A percentile compares a stretch with the other conserved stretches of the same genome.
Evolutionary conservation across 1,139 yeast species (phyloP).

Genomic region (Hemisphaericaspora xylofermentans): DNA sequence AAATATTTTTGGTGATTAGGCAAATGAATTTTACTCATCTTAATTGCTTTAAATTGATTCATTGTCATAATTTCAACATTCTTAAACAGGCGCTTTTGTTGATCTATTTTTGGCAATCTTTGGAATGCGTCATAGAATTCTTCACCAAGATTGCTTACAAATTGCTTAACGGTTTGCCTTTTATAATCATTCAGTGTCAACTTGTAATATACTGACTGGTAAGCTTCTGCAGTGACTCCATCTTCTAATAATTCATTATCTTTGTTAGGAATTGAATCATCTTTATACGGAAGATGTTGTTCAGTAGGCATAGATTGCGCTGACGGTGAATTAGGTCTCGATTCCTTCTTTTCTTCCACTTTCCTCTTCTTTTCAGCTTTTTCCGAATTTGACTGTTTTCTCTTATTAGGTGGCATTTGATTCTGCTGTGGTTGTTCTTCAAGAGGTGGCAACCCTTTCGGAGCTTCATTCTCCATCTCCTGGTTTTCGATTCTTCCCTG

Average conservation of each 20-base stretch:
- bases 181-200: slow-evolving; percentile 49
- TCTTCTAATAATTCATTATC: slow-evolving; percentile 41
- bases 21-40: slow-evolving; percentile 29
- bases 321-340: slow-evolving; percentile 3
- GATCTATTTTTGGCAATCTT: slow-evolving; percentile 15
- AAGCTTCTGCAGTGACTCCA: slow-evolving; percentile 46
- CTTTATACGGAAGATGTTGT: slow-evolving; percentile 10
- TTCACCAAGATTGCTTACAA: slow-evolving; percentile 24
- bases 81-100: slow-evolving; percentile 10
- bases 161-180: slow-evolving; percentile 32
- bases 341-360: slow-evolving; percentile 14
- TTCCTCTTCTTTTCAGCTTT: slow-evolving; percentile 26
- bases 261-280: slow-evolving; percentile 31
- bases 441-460: not conserved
- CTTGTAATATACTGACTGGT: slow-evolving; percentile 52
- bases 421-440: slow-evolving; percentile 4
- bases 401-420: slow-evolving; percentile 14
- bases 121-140: slow-evolving; percentile 16
- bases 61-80: slow-evolving; percentile 25
- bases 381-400: slow-evolving; percentile 32
- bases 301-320: slow-evolving; percentile 1
- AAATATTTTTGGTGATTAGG: slow-evolving; percentile 37
- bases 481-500: not conserved
- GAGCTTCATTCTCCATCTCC: not conserved
- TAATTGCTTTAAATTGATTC: slow-evolving; percentile 29